Percentiles rank a stretch among this genome's conserved stretches.
Evolutionary conservation across 768 basidiomycete species (phyloP).

Genomic region (Udeniomyces megalosporus): DNA sequence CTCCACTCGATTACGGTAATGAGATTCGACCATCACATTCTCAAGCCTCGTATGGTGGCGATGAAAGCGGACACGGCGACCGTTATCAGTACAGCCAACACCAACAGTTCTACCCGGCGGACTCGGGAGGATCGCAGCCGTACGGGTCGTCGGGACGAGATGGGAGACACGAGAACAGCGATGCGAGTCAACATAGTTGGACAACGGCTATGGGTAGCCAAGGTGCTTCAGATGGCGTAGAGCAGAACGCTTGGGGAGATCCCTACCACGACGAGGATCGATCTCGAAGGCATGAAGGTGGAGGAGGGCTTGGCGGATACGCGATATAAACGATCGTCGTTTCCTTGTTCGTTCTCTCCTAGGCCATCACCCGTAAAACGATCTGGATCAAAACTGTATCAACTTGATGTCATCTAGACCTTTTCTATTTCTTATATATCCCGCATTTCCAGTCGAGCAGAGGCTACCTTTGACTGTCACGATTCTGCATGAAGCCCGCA

Average conservation of each 20-base stretch:
- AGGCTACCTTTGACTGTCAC: no score
- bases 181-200: background rate
- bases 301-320: background rate
- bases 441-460: no score
- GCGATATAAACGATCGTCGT: background rate
- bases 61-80: background rate
- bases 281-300: background rate
- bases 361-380: background rate
- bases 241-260: background rate
- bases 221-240: background rate
- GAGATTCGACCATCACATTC: background rate
- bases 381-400: no score
- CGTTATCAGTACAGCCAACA: background rate
- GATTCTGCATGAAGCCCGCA: no score
- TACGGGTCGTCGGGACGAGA: background rate
- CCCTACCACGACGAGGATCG: background rate
- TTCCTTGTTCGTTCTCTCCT: background rate
- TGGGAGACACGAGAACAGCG: background rate
- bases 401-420: no score
- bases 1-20: no score
- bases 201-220: no score
- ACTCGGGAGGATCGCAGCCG: background rate
- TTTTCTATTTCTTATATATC: no score
- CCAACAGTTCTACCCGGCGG: background rate
- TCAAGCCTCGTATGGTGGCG: background rate